Percentiles rank a stretch among this genome's conserved stretches.
These are phyloP conservation scores for Trichoderma citrinoviride DNA, from an alignment of 2,329 filamentous ascomycete species.

Conservation along the genomic window DNA sequence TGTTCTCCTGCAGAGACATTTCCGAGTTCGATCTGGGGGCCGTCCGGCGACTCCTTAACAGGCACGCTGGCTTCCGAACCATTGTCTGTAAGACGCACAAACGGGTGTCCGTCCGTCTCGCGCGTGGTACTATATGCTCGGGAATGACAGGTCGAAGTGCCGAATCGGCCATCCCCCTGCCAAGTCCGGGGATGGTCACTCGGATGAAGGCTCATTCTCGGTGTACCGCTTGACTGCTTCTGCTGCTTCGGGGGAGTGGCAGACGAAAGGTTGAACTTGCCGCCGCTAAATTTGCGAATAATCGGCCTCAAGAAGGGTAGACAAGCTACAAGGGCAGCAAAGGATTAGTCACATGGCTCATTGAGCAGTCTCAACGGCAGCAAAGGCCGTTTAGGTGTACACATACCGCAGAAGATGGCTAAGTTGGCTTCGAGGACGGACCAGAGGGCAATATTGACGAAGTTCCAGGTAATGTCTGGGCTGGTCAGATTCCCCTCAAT, in stretches of 20 bases:
- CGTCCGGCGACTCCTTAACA: not conserved
- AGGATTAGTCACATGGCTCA: not conserved
- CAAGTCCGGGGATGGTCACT: slow-evolving; percentile 8
- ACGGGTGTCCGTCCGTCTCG: slow-evolving; percentile 21
- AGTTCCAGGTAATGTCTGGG: slow-evolving; percentile 31
- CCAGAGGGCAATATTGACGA: slow-evolving; percentile 27
- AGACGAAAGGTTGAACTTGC: slow-evolving; percentile 17
- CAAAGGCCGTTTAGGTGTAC: not conserved
- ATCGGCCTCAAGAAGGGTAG: slow-evolving; percentile 23
- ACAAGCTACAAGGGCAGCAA: slow-evolving; percentile 10
- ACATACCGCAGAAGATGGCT: slow-evolving; percentile 29
- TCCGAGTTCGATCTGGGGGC: slow-evolving; percentile 13
- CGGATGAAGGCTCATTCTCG: not conserved
- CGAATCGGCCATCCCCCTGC: slow-evolving; percentile 16
- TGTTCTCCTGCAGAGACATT: not conserved
- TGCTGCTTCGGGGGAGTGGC: not conserved
- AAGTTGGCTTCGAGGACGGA: slow-evolving; percentile 28
- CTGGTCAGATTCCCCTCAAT: slow-evolving; percentile 21
- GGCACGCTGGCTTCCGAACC: slow-evolving; percentile 14
- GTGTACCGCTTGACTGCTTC: not conserved
- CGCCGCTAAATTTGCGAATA: slow-evolving; percentile 11
- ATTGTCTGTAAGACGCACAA: slow-evolving; percentile 15
- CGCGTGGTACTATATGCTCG: slow-evolving; percentile 7
- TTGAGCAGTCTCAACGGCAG: not conserved
- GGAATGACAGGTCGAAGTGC: slow-evolving; percentile 10